Conservation (phyloP, 192 early-diverging fungal species). For the Phlyctochytrium bullatum region DNA sequence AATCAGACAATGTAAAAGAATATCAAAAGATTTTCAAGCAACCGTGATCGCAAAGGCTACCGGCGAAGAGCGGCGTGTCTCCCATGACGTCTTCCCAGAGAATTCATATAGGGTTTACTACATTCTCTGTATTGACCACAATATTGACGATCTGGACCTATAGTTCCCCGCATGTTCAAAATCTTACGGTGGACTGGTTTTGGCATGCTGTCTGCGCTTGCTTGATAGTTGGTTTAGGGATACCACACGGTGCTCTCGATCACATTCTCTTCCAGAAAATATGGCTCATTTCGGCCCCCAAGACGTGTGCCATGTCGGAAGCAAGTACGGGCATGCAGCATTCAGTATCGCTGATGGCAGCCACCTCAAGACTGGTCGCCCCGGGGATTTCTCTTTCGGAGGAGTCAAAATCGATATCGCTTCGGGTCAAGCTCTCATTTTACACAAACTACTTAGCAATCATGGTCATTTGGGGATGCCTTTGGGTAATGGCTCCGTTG, state of each 20-base stretch:
- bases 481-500: slow-evolving; percentile 12
- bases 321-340: neutral
- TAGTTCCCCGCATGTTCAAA: too few species aligned
- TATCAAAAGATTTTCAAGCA: too few species aligned
- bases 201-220: neutral
- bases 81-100: neutral
- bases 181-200: too few species aligned
- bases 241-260: slow-evolving; percentile 28
- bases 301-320: neutral
- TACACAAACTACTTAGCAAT: slow-evolving; percentile 23
- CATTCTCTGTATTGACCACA: neutral
- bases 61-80: too few species aligned
- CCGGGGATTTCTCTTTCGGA: neutral
- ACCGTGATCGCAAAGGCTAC: too few species aligned
- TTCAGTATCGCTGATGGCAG: neutral
- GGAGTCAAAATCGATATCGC: neutral
- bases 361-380: slow-evolving; percentile 8
- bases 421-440: slow-evolving; percentile 1
- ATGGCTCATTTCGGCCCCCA: neutral
- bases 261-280: slow-evolving; percentile 15
- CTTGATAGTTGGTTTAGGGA: slow-evolving; percentile 8
- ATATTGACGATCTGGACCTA: neutral
- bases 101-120: neutral
- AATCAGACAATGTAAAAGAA: too few species aligned
- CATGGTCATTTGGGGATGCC: slow-evolving; percentile 15